Evolutionary conservation across 345 rosid species (phyloP).

Genomic region (Eutrema heterophyllum): DNA sequence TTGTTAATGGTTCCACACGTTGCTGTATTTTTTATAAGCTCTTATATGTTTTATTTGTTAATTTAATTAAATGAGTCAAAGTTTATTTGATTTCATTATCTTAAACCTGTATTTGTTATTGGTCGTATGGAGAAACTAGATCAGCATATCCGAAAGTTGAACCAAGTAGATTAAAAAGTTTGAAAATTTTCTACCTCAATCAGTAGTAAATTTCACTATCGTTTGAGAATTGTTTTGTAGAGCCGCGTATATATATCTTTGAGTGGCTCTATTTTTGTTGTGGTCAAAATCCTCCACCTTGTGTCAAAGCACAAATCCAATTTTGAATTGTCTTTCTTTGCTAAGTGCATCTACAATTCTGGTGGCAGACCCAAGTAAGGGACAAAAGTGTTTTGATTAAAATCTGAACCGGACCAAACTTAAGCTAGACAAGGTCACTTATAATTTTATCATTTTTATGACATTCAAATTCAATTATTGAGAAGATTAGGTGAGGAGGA

Average conservation of each 20-base stretch:
- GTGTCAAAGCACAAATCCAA: conserved; percentile 20
- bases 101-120: background rate
- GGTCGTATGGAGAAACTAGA: background rate
- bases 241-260: background rate
- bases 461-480: background rate
- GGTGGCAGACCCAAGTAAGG: background rate
- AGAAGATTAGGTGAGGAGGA: conserved; percentile 4
- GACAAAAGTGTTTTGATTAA: background rate
- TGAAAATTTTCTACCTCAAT: background rate
- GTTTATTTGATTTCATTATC: background rate
- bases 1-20: conserved; percentile 33
- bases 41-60: background rate
- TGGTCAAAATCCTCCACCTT: conserved; percentile 8
- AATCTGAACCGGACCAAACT: background rate
- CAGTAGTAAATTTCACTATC: too few relatives aligned
- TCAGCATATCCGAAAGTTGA: background rate
- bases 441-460: background rate
- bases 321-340: conserved; percentile 6
- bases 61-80: background rate
- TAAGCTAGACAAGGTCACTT: background rate
- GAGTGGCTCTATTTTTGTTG: background rate
- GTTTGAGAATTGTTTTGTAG: background rate
- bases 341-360: background rate
- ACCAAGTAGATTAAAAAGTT: background rate
- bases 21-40: background rate